phyloP scores from a whole-genome alignment of 1,139 yeast genomes.

The Taphrina betulina region DNA sequence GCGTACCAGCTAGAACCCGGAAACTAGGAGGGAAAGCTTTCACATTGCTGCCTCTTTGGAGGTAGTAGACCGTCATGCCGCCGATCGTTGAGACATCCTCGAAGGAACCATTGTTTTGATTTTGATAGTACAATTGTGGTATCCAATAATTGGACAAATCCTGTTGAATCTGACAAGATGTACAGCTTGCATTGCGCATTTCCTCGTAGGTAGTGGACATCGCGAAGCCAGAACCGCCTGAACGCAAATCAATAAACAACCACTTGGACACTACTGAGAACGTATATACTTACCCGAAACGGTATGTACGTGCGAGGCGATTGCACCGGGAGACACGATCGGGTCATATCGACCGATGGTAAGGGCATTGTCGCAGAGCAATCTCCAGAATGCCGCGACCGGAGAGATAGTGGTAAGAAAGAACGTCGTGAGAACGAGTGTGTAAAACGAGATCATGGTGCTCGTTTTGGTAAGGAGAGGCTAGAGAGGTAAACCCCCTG shows the following conservation, averaged over 20 bases:
- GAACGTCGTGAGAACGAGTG: background rate
- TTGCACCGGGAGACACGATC: slow-evolving; percentile 29
- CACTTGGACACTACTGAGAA: no score
- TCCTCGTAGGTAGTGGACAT: slow-evolving; percentile 12
- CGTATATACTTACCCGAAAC: slow-evolving; percentile 14
- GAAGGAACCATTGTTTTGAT: slow-evolving; percentile 31
- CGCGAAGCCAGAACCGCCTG: slow-evolving; percentile 30
- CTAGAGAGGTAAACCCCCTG: no score
- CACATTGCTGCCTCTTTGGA: slow-evolving; percentile 29
- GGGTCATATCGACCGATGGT: slow-evolving; percentile 32
- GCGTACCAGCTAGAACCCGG: slow-evolving; percentile 33
- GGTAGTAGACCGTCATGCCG: slow-evolving; percentile 34
- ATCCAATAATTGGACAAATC: slow-evolving; percentile 32
- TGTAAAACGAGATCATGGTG: no score
- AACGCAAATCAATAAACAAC: no score
- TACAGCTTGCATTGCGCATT: slow-evolving; percentile 20
- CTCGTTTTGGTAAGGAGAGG: no score
- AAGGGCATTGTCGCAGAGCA: slow-evolving; percentile 27
- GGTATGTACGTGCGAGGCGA: slow-evolving; percentile 30
- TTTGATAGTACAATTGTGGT: slow-evolving; percentile 31
- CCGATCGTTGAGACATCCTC: slow-evolving; percentile 23
- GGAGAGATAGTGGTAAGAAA: slow-evolving; percentile 2
- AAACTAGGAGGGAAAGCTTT: slow-evolving; percentile 35
- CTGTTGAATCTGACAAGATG: slow-evolving; percentile 31
- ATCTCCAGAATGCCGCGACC: slow-evolving; percentile 31